Evolutionary conservation across 768 basidiomycete genomes (phyloP).

Genomic region (Tricholoma sp.): DNA sequence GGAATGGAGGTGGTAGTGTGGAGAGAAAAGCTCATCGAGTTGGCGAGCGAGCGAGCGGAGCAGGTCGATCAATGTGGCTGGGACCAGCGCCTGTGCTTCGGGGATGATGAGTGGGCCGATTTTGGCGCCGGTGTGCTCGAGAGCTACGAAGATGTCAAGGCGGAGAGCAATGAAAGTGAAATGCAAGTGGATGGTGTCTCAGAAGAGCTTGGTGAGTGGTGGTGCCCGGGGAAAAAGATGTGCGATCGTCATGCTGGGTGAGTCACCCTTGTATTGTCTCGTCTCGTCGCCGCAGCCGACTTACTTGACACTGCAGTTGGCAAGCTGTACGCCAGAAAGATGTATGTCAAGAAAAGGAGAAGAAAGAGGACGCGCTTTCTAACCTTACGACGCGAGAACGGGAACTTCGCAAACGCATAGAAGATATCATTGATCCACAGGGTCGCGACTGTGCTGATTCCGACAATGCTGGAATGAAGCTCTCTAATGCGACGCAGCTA

Average conservation of each 20-base stretch:
- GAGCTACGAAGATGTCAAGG: constrained; percentile 51
- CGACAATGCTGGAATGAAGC: constrained; percentile 28
- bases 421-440: constrained; percentile 60
- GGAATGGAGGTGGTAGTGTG: constrained; percentile 66
- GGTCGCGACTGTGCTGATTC: constrained; percentile 30
- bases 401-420: constrained; percentile 71
- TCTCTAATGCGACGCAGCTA: constrained; percentile 32
- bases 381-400: constrained; percentile 72
- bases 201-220: constrained; percentile 56
- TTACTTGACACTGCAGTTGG: constrained; percentile 46
- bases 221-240: constrained; percentile 70
- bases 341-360: constrained; percentile 69
- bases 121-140: constrained; percentile 64
- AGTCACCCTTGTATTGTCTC: constrained; percentile 13
- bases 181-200: constrained; percentile 37
- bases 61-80: constrained; percentile 76
- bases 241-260: constrained; percentile 81
- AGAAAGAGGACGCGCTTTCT: constrained; percentile 59
- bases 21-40: constrained; percentile 63
- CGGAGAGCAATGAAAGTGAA: constrained; percentile 31
- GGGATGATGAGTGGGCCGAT: constrained; percentile 74
- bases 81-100: constrained; percentile 80
- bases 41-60: constrained; percentile 64
- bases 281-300: constrained; percentile 5
- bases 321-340: constrained; percentile 72